These are phyloP conservation scores for Thelonectria rubi DNA, from an alignment of 2,329 filamentous ascomycete genomes.

Conservation along the genomic window DNA sequence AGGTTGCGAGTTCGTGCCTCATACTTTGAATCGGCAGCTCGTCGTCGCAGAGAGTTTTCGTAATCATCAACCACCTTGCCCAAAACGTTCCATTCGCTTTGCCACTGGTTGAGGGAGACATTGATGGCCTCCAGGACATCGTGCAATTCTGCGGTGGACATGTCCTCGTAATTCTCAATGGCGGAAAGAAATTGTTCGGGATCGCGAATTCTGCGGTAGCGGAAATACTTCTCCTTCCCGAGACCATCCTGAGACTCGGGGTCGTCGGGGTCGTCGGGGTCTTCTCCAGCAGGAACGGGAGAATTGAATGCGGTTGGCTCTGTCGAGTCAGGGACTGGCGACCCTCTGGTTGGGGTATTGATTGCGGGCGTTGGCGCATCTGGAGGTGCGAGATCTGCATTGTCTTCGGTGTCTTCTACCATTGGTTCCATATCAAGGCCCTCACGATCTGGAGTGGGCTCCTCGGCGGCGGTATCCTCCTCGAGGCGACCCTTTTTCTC, in stretches of 20 bases:
- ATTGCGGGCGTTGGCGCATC: constrained; percentile 50
- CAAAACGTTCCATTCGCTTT: constrained; percentile 62
- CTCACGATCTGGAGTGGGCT: constrained; percentile 43
- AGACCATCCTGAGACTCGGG: constrained; percentile 48
- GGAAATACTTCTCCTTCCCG: constrained; percentile 47
- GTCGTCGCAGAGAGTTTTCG: constrained; percentile 64
- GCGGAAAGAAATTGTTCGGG: constrained; percentile 58
- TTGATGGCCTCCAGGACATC: constrained; percentile 56
- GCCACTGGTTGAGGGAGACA: constrained; percentile 59
- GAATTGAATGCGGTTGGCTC: constrained; percentile 51
- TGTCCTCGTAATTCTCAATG: constrained; percentile 60
- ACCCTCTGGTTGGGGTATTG: constrained; percentile 51
- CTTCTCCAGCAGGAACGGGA: constrained; percentile 49
- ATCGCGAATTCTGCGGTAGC: constrained; percentile 61
- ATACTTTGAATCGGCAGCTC: constrained; percentile 58
- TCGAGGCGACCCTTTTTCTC: constrained; percentile 48
- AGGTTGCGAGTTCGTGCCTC: constrained; percentile 56
- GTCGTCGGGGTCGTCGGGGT: constrained; percentile 49
- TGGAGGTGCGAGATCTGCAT: constrained; percentile 40
- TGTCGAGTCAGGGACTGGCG: constrained; percentile 51
- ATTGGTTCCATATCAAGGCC: constrained; percentile 44
- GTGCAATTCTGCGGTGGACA: constrained; percentile 58
- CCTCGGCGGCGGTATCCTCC: constrained; percentile 45
- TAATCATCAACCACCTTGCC: constrained; percentile 64
- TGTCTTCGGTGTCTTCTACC: constrained; percentile 48